Conservation (phyloP, 2,329 filamentous ascomycete genomes). For the Phyllosticta capitalensis region DNA sequence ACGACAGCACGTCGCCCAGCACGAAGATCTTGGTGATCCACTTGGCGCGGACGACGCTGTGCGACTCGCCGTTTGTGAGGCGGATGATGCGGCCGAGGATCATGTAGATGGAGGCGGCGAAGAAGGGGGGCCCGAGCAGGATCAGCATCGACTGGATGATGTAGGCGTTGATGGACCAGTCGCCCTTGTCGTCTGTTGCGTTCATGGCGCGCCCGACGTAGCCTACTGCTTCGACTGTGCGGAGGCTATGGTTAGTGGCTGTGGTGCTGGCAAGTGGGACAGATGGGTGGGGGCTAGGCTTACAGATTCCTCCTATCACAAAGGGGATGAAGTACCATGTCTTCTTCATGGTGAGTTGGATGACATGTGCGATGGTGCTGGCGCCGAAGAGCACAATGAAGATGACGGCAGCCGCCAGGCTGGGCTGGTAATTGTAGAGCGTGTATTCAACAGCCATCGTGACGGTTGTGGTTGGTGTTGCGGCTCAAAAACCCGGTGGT, state of each 20-base stretch:
- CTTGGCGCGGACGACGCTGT: constrained; percentile 24
- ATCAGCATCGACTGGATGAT: constrained; percentile 36
- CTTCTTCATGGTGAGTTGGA: constrained; percentile 28
- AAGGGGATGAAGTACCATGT: constrained; percentile 46
- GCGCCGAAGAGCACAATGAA: constrained; percentile 22
- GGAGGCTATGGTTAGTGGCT: background rate
- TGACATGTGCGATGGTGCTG: constrained; percentile 28
- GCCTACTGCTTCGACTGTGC: constrained; percentile 40
- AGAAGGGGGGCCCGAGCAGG: constrained; percentile 38
- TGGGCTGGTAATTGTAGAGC: constrained; percentile 25
- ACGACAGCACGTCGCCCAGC: constrained; percentile 32
- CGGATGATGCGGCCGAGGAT: constrained; percentile 32
- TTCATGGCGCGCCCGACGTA: constrained; percentile 40
- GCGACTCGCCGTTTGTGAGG: constrained; percentile 23
- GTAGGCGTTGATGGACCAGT: constrained; percentile 28
- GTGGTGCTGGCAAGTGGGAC: background rate
- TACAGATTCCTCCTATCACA: constrained; percentile 40
- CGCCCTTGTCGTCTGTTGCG: constrained; percentile 21
- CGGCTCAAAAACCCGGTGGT: background rate
- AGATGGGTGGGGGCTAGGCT: background rate
- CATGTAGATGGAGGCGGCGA: constrained; percentile 40
- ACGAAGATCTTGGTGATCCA: constrained; percentile 36
- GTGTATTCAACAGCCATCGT: constrained; percentile 18
- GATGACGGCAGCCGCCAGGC: constrained; percentile 20
- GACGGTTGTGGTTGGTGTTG: background rate